Evolutionary conservation across 2,329 filamentous ascomycete species (phyloP), one percentile per base, ranked within the genome.

Genomic region (Emericellopsis atlantica): DNA sequence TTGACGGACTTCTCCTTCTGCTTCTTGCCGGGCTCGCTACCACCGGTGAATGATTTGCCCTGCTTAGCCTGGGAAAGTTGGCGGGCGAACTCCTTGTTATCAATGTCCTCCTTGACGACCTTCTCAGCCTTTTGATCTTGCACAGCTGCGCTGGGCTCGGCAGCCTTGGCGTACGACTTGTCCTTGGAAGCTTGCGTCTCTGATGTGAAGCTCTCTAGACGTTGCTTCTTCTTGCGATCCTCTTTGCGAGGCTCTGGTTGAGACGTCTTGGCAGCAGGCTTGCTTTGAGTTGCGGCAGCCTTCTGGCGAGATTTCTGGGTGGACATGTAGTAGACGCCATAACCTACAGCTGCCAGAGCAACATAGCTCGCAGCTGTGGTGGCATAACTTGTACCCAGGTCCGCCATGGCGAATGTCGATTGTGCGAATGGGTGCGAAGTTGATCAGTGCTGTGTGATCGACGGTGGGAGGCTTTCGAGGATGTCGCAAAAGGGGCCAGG

Each of bases 41-140:
- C 70, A 51, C 62, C 59, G 45, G 60, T 65, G 50, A 76, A 72
- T 53, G 75, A 74, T 46, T 73, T 75, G 44, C 85, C 85, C 48
- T 83, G 70, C 64, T 86, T 82, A 39, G 81, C 72, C 51, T 74
- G 81, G 43, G 76, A 66, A 49, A 92, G 70, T 56, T 84, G 81
- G 52, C 74, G 74, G 26, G 86, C 86, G 58, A 92, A 90, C 49
- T 88, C 83, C 51, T 73, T 74, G 56, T 83, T 82, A 54, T 81
- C 78, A 42, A 78, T 59, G 18, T 59, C 50, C 33, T 54, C 45
- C 35, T 47, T 53, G 39, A 45, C 39, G 32, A 39, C 60, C 44
- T 50, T 55, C 39, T 55, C 44, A 36, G 51, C 49, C 26, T 29
- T 29, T 29, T 29, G 26, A 29, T 29, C 26, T 29, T 29, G 26